Evolutionary conservation across 352 stramenopile genomes (phyloP).

Genomic region (Phytopythium chamaehyphon): DNA sequence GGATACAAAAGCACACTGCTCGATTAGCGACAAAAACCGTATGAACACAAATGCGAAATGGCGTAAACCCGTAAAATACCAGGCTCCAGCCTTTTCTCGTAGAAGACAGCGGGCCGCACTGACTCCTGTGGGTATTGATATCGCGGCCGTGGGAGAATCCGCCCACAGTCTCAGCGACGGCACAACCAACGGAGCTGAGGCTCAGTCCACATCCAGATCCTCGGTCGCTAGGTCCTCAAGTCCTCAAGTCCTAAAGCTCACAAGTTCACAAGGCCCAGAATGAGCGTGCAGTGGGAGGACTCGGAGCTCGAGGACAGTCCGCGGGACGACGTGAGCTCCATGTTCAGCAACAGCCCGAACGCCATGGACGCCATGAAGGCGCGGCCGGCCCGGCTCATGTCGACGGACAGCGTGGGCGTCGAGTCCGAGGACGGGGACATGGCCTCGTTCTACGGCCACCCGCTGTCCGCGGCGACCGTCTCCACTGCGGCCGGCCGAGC

Average conservation of each 20-base stretch:
- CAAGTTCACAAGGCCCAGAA: constrained; percentile 10
- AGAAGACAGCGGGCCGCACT: too few relatives aligned
- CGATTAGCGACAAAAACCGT: too few relatives aligned
- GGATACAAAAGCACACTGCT: too few relatives aligned
- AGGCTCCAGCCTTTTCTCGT: too few relatives aligned
- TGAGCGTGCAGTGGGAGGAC: constrained; percentile 57
- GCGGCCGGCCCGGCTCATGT: constrained; percentile 12
- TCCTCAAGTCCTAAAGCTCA: neutral
- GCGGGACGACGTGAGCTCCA: constrained; percentile 56
- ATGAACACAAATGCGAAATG: too few relatives aligned
- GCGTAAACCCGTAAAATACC: too few relatives aligned
- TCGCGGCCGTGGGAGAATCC: neutral
- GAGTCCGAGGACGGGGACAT: constrained; percentile 34
- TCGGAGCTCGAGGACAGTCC: constrained; percentile 75
- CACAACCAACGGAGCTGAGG: neutral
- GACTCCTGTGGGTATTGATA: too few relatives aligned
- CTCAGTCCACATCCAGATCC: too few relatives aligned
- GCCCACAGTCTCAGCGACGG: neutral
- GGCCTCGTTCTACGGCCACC: constrained; percentile 33
- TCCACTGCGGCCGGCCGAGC: too few relatives aligned
- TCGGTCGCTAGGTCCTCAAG: too few relatives aligned
- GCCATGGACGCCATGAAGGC: constrained; percentile 5
- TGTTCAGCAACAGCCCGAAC: constrained; percentile 78
- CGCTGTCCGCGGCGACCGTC: constrained; percentile 16
- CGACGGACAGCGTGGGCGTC: constrained; percentile 35